Percentiles rank a stretch among this genome's conserved stretches.
Conservation (phyloP, 306 rosid species). For the Prunus fruticosa region DNA sequence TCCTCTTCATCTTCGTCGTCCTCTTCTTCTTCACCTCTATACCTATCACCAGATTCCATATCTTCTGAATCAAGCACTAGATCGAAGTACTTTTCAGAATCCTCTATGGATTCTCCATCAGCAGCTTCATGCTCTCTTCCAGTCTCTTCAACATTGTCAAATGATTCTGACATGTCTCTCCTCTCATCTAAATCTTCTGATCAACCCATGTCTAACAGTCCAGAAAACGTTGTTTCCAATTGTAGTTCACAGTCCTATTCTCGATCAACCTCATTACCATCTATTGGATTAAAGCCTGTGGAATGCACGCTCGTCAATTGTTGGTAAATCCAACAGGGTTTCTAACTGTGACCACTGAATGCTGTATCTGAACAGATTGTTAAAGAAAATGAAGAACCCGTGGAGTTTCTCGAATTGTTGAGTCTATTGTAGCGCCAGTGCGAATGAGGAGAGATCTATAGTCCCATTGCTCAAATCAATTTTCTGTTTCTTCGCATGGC, state of each 20-base stretch:
- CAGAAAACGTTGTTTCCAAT: constrained; percentile 37
- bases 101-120: constrained; percentile 70
- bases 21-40: too few relatives aligned
- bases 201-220: constrained; percentile 39
- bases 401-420: constrained; percentile 59
- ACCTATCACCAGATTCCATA: too few relatives aligned
- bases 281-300: constrained; percentile 1
- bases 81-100: constrained; percentile 59
- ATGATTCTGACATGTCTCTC: too few relatives aligned
- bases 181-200: constrained; percentile 20
- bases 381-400: constrained; percentile 76
- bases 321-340: neutral
- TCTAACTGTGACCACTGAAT: constrained; percentile 21
- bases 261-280: constrained; percentile 39
- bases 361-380: constrained; percentile 50
- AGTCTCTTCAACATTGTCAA: neutral
- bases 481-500: constrained; percentile 36
- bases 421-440: constrained; percentile 46
- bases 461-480: constrained; percentile 25
- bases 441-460: constrained; percentile 26
- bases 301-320: constrained; percentile 11
- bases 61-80: constrained; percentile 1
- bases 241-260: constrained; percentile 40
- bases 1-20: too few relatives aligned
- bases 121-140: constrained; percentile 38